Percentiles rank a stretch among this genome's conserved stretches.
Evolutionary conservation across 371 early-diverging fungal genomes (phyloP).

Genomic region (Phascolomyces articulosus): DNA sequence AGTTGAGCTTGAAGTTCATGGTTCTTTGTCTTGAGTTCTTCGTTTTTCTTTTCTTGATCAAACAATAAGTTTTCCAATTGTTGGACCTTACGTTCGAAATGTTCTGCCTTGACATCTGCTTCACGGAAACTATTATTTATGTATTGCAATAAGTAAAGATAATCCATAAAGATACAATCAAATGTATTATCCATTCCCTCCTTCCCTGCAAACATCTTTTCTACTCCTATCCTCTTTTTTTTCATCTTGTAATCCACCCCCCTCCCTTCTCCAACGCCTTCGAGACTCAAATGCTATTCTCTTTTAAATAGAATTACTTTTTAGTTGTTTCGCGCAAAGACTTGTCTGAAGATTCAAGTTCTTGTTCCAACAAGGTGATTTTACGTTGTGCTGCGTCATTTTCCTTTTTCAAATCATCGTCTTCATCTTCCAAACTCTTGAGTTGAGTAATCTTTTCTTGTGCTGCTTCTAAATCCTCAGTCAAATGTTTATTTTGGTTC

Average conservation of each 20-base stretch:
- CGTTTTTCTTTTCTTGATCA: conserved; percentile 64
- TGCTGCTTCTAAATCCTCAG: conserved; percentile 66
- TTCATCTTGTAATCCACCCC: too few relatives aligned
- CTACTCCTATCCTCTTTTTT: too few relatives aligned
- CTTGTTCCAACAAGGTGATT: conserved; percentile 66
- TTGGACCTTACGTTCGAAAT: conserved; percentile 77
- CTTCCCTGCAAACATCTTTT: too few relatives aligned
- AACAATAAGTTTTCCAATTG: conserved; percentile 65
- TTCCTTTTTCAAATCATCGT: conserved; percentile 66
- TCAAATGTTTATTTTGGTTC: conserved; percentile 63
- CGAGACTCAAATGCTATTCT: too few relatives aligned
- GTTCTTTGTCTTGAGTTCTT: conserved; percentile 66
- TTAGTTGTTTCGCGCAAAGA: conserved; percentile 69
- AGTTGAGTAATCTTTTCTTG: conserved; percentile 63
- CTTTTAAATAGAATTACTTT: conserved; percentile 62
- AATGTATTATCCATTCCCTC: too few relatives aligned
- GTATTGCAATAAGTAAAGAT: not conserved
- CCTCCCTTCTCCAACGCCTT: too few relatives aligned
- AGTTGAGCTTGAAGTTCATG: conserved; percentile 63
- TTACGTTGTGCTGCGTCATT: conserved; percentile 68
- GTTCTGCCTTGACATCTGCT: conserved; percentile 81
- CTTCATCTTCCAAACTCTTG: conserved; percentile 63
- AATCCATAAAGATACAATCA: not conserved
- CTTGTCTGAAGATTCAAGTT: conserved; percentile 68
- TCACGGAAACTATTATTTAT: conserved; percentile 75